Evolutionary conservation across 305 asterid species (phyloP).

Genomic region (Andrographis paniculata): DNA sequence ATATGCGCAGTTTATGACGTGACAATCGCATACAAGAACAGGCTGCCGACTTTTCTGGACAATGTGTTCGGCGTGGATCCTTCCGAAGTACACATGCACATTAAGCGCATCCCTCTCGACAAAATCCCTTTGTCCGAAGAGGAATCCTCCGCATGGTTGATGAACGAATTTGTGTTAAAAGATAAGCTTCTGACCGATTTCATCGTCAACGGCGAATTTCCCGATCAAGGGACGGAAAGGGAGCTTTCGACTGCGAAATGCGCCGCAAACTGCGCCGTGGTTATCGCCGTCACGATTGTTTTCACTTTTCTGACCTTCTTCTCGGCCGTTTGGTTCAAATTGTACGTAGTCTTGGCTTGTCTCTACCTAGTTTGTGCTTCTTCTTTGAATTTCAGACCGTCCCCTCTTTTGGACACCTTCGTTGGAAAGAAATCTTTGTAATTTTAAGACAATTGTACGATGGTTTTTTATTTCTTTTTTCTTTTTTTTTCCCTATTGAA

Average conservation of each 20-base stretch:
- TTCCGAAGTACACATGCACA: conserved; percentile 58
- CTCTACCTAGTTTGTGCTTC: conserved; percentile 32
- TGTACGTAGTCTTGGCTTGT: conserved; percentile 45
- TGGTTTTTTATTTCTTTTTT: too few species aligned
- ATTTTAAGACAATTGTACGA: neutral
- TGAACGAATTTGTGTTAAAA: conserved; percentile 33
- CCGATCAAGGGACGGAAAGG: conserved; percentile 41
- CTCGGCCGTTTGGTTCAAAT: conserved; percentile 41
- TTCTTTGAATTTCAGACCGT: conserved; percentile 29
- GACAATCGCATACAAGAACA: conserved; percentile 60
- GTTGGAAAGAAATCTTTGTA: neutral
- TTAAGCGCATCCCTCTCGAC: conserved; percentile 40
- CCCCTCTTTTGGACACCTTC: conserved; percentile 12
- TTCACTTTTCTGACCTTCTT: conserved; percentile 36
- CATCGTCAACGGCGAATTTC: conserved; percentile 40
- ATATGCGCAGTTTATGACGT: conserved; percentile 49
- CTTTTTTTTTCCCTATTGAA: too few species aligned
- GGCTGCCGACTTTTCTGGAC: conserved; percentile 56
- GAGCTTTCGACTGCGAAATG: conserved; percentile 47
- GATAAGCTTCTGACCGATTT: conserved; percentile 51
- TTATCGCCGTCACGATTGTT: conserved; percentile 30
- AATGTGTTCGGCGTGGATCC: conserved; percentile 63
- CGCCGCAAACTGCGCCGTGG: conserved; percentile 31
- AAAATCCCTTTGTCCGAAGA: conserved; percentile 32
- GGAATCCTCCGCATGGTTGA: conserved; percentile 36